Evolutionary conservation across 345 rosid genomes (phyloP), one percentile per base, ranked within the genome.

Genomic region (Corymbia maculata): DNA sequence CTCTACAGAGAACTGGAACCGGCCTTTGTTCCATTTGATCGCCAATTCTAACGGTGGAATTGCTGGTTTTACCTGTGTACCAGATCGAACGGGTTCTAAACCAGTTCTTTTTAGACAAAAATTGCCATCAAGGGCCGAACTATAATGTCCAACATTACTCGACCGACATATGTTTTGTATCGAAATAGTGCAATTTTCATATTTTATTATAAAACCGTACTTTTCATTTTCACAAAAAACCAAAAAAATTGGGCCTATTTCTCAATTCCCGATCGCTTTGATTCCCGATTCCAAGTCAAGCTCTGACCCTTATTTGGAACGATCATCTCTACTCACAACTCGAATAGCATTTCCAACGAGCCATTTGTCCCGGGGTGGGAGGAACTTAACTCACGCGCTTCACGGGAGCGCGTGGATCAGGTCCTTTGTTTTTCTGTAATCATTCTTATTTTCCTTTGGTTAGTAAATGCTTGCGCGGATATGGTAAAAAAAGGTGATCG

Each of bases 161-260:
- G 4, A 3, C 49, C 15, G 5, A 2, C 26, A 2, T 36, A 36
- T 36, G 9, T 70, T 3, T 17, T 17, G 26, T 0, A 5, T 0
- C 0, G 24, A 16, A 16, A 5, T 36, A 6, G 7, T 32, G 7
- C 80, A 2, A 36, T 4, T 70, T 70, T 32, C 13, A 19, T 42
- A 70, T 17, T 9, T 70, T 36, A 70, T 9, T 3, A 5, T 21
- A 42, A 70, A 2, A 32, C 8, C 16, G 32, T 32, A 3, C 0
- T 70, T 32, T 4, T 68, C 6, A 15, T 21, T 70, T 32, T 70
- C 26, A 16, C 24, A 9, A 3, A 16, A 17, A 70, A 66, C 16
- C 42, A 13, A 68, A 66, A 66, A 7, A 32, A 15, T 14, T 0
- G 5, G 13, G 47, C 4, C 2, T 49, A 0, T 10, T 75, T 42